Conservation (phyloP, 192 early-diverging fungal genomes). For the Coemansia sp. region DNA sequence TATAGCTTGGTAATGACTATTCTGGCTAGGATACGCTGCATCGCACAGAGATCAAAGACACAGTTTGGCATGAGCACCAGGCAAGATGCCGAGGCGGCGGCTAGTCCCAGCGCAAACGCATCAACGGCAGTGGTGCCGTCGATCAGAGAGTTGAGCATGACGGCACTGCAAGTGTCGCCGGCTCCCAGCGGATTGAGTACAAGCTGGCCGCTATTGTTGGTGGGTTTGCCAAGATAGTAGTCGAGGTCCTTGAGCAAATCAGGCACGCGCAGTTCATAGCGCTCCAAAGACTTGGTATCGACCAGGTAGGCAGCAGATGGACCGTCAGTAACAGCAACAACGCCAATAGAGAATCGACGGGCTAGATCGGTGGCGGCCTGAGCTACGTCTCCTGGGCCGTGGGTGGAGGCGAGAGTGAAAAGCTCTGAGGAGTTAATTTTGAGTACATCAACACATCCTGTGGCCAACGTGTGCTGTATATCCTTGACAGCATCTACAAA, state of each 20-base stretch:
- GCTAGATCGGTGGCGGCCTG: conserved; percentile 10
- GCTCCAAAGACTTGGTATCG: neutral
- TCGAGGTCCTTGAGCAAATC: conserved; percentile 23
- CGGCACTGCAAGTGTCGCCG: conserved; percentile 45
- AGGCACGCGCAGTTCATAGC: conserved; percentile 22
- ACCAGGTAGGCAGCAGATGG: conserved; percentile 27
- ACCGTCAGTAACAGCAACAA: conserved; percentile 39
- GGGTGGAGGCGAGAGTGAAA: neutral
- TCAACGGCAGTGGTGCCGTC: conserved; percentile 19
- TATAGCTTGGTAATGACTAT: conserved; percentile 12
- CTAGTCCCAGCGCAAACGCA: conserved; percentile 48
- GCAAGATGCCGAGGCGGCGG: conserved; percentile 52
- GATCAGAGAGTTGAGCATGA: conserved; percentile 34
- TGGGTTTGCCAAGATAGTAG: conserved; percentile 8
- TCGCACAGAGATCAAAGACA: conserved; percentile 23
- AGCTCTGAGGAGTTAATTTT: conserved; percentile 36
- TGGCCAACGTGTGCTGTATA: conserved; percentile 27
- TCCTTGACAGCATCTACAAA: conserved; percentile 43
- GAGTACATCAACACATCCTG: conserved; percentile 27
- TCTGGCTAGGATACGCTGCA: conserved; percentile 21
- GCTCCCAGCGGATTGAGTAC: conserved; percentile 49
- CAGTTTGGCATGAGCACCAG: conserved; percentile 45
- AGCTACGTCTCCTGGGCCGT: conserved; percentile 1
- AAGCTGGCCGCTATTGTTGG: neutral
- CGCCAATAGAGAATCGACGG: neutral